phyloP scores from a whole-genome alignment of 345 rosid genomes.

The Microthlaspi erraticum region DNA sequence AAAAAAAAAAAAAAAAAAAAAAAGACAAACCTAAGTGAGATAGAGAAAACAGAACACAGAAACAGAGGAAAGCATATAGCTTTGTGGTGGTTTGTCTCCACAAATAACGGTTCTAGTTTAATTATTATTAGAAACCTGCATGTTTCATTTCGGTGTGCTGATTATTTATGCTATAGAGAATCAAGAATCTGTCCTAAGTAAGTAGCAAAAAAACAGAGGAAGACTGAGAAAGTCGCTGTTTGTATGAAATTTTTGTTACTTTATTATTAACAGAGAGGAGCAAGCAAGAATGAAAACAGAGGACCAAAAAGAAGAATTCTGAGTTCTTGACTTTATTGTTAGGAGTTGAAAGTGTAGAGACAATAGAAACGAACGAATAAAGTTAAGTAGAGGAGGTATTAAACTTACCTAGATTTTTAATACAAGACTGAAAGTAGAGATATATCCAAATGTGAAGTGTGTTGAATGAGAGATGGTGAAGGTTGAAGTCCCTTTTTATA shows the following conservation, averaged over 20 bases:
- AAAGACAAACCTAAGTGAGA: conserved; percentile 1
- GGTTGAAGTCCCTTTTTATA: conserved; percentile 32
- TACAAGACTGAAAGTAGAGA: conserved; percentile 19
- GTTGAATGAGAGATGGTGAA: conserved; percentile 39
- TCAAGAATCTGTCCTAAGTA: conserved; percentile 12
- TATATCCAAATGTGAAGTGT: conserved; percentile 39
- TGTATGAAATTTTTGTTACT: background rate
- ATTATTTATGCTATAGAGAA: conserved; percentile 5
- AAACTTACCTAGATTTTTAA: conserved; percentile 35
- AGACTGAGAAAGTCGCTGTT: conserved; percentile 6
- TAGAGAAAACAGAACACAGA: conserved; percentile 26
- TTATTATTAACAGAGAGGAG: background rate
- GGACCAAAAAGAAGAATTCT: conserved; percentile 25
- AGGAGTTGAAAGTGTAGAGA: conserved; percentile 22
- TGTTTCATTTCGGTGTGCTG: background rate
- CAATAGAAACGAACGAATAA: background rate
- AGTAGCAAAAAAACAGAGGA: conserved; percentile 17
- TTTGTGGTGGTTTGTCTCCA: conserved; percentile 14
- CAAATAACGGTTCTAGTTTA: background rate
- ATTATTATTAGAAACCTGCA: background rate
- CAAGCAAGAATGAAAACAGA: conserved; percentile 24
- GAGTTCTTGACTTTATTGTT: conserved; percentile 19
- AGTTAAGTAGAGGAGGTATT: background rate
- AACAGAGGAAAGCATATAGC: conserved; percentile 13
- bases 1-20: background rate